Conservation (phyloP, 495 filamentous ascomycete species). For the Glarea lozoyensis region DNA sequence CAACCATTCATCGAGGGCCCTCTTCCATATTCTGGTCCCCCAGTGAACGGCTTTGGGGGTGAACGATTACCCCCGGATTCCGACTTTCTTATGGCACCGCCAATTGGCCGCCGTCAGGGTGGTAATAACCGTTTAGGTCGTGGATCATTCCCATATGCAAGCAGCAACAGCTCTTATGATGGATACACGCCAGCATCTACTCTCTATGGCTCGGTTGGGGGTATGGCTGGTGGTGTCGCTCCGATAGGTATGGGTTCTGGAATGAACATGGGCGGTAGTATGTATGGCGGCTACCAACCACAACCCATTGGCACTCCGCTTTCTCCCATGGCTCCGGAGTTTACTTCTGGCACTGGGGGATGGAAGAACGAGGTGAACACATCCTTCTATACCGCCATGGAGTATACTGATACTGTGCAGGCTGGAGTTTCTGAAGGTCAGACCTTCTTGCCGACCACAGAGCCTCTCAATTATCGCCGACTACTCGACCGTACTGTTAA, state of each 20-base stretch:
- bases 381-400: not conserved
- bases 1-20: conserved; percentile 18
- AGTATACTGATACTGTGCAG: conserved; percentile 22
- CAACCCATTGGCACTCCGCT: conserved; percentile 70
- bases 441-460: conserved; percentile 77
- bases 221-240: conserved; percentile 25
- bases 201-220: conserved; percentile 17
- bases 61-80: conserved; percentile 38
- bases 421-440: conserved; percentile 46
- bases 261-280: conserved; percentile 24
- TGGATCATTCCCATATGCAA: conserved; percentile 18
- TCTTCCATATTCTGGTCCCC: conserved; percentile 12
- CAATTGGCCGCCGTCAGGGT: conserved; percentile 22
- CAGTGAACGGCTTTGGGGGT: conserved; percentile 30
- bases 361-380: conserved; percentile 47
- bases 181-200: conserved; percentile 24
- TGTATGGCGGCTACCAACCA: conserved; percentile 48
- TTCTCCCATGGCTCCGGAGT: conserved; percentile 79
- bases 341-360: conserved; percentile 40
- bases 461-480: conserved; percentile 95
- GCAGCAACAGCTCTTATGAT: conserved; percentile 21
- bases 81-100: conserved; percentile 27
- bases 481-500: conserved; percentile 92
- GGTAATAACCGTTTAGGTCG: conserved; percentile 28
- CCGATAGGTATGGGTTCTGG: conserved; percentile 22